phyloP scores from a whole-genome alignment of 2,329 filamentous ascomycete genomes.

The Ampelomyces quisqualis region DNA sequence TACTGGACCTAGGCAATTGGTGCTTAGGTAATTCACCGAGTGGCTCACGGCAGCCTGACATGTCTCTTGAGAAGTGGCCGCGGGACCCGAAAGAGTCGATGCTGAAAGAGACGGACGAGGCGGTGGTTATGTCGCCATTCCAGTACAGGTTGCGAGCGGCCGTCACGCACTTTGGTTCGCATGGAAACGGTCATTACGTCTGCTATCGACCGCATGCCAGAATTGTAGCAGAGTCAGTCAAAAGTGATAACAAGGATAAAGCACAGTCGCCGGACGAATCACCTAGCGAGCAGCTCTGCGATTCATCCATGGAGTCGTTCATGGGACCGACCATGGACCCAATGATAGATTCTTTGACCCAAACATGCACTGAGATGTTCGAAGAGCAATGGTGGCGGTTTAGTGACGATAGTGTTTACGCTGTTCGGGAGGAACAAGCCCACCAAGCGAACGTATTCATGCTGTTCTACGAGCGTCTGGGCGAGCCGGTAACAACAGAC shows the following conservation, averaged over 20 bases:
- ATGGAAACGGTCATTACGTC: conserved; percentile 95
- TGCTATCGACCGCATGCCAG: conserved; percentile 74
- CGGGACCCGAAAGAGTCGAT: conserved; percentile 70
- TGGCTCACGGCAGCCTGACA: conserved; percentile 29
- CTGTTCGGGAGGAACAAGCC: conserved; percentile 71
- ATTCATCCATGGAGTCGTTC: too few relatives aligned
- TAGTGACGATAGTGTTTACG: conserved; percentile 81
- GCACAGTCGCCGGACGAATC: too few relatives aligned
- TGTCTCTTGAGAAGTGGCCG: conserved; percentile 65
- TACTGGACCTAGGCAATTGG: conserved; percentile 79
- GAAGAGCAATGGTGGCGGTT: conserved; percentile 78
- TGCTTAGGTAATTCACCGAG: conserved; percentile 64
- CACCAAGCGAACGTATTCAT: conserved; percentile 86
- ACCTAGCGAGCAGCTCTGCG: too few relatives aligned
- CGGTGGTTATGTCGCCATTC: conserved; percentile 39
- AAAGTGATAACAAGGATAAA: conserved; percentile 13
- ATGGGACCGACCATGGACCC: too few relatives aligned
- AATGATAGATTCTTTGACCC: too few relatives aligned
- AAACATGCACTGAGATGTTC: conserved; percentile 22
- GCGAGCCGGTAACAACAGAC: conserved; percentile 47
- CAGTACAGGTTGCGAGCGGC: conserved; percentile 79
- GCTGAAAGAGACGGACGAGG: conserved; percentile 59
- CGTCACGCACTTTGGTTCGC: conserved; percentile 83
- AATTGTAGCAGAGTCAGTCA: conserved; percentile 1
- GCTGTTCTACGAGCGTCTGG: conserved; percentile 81